Evolutionary conservation across 2,329 filamentous ascomycete species (phyloP).

Genomic region (Cadophora gregata): DNA sequence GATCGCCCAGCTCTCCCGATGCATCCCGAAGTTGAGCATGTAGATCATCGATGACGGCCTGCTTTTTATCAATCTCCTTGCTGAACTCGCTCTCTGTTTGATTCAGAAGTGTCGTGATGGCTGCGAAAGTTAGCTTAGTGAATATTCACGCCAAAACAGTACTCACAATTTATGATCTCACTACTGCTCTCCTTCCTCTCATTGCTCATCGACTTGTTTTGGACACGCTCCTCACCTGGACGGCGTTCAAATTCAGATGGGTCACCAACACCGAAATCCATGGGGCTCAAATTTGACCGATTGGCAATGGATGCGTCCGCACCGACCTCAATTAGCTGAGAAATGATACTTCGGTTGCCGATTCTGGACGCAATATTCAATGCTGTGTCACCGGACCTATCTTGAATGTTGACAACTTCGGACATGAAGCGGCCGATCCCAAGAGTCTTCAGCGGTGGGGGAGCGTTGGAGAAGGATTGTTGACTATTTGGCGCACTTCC

Average conservation of each 20-base stretch:
- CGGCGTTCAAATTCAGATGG: conserved; percentile 55
- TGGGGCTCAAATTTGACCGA: conserved; percentile 82
- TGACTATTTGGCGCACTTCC: conserved; percentile 68
- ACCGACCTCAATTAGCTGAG: conserved; percentile 93
- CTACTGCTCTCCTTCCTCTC: conserved; percentile 75
- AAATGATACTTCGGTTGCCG: conserved; percentile 92
- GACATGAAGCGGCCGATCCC: conserved; percentile 93
- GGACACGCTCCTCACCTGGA: conserved; percentile 50
- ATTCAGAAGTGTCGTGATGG: conserved; percentile 82
- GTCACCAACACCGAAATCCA: conserved; percentile 92
- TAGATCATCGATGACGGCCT: conserved; percentile 80
- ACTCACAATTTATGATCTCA: conserved; percentile 80
- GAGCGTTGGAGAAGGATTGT: conserved; percentile 42
- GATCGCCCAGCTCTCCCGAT: conserved; percentile 78
- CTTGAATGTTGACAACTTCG: conserved; percentile 94
- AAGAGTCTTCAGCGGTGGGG: conserved; percentile 55
- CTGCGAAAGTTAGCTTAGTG: conserved; percentile 53
- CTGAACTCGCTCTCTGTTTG: conserved; percentile 82
- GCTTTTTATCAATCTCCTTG: conserved; percentile 80
- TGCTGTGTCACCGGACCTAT: conserved; percentile 93
- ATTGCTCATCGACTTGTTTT: conserved; percentile 55
- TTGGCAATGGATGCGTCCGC: conserved; percentile 94
- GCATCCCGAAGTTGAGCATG: conserved; percentile 82
- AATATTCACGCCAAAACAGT: neutral
- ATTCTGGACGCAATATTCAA: conserved; percentile 93